A percentile compares a stretch with the other conserved stretches of the same genome.
These are phyloP conservation scores for Trametes cinnabarina DNA, from an alignment of 768 basidiomycete genomes.

Conservation along the genomic window DNA sequence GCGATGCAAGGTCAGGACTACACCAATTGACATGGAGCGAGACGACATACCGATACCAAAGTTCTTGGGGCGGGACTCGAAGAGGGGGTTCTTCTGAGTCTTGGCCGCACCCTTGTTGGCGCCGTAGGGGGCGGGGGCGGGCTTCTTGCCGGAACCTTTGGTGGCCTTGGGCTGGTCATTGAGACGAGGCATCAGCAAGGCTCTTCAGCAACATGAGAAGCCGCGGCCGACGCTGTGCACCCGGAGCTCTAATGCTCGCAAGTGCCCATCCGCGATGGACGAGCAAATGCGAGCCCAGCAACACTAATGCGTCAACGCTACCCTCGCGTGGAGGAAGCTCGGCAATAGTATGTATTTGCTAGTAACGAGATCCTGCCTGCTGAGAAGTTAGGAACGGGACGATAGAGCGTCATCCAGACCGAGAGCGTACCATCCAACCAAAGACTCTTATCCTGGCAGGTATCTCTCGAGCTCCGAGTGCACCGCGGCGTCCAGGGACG, in stretches of 20 bases:
- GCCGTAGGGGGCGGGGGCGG: slow-evolving; percentile 80
- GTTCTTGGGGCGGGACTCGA: slow-evolving; percentile 87
- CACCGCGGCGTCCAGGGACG: slow-evolving; percentile 7
- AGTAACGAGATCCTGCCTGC: slow-evolving; percentile 15
- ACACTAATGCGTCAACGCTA: slow-evolving; percentile 38
- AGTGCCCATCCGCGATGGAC: slow-evolving; percentile 18
- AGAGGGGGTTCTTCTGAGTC: slow-evolving; percentile 90
- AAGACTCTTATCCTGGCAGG: slow-evolving; percentile 12
- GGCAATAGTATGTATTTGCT: slow-evolving; percentile 23
- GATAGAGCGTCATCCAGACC: slow-evolving; percentile 10
- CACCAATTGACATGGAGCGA: neutral
- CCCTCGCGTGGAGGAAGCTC: slow-evolving; percentile 33
- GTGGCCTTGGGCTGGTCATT: slow-evolving; percentile 85
- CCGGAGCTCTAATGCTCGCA: slow-evolving; percentile 54
- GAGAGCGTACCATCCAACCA: slow-evolving; percentile 31
- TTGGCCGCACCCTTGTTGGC: slow-evolving; percentile 67
- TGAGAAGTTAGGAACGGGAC: neutral
- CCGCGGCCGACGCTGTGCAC: slow-evolving; percentile 36
- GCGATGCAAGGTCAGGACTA: neutral
- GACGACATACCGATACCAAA: slow-evolving; percentile 80
- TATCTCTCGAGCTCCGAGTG: slow-evolving; percentile 17
- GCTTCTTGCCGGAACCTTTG: slow-evolving; percentile 79
- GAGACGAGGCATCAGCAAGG: slow-evolving; percentile 59
- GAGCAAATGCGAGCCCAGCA: slow-evolving; percentile 40
- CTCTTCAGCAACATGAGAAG: slow-evolving; percentile 21